Percentiles rank a stretch among this genome's conserved stretches.
Conservation (phyloP, 2,329 filamentous ascomycete genomes). For the Metarhizium humberi region DNA sequence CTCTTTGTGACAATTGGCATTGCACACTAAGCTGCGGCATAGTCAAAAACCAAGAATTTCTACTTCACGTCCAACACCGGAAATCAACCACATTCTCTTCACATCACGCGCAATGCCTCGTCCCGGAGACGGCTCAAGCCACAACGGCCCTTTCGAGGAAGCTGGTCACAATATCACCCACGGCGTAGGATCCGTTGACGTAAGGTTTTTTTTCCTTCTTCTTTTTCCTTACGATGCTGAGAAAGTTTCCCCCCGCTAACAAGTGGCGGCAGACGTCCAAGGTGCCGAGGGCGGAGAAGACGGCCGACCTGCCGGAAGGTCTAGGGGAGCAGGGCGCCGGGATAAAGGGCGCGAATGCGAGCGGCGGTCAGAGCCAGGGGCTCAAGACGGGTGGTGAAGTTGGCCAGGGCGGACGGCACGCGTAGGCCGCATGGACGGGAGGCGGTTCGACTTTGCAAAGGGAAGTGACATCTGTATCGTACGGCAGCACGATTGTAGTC, state of each 20-base stretch:
- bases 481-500: too few relatives aligned
- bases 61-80: too few relatives aligned
- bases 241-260: too few relatives aligned
- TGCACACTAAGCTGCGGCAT: too few relatives aligned
- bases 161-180: slow-evolving; percentile 32
- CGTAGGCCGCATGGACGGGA: background rate
- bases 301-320: slow-evolving; percentile 35
- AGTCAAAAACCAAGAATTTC: too few relatives aligned
- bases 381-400: slow-evolving; percentile 27
- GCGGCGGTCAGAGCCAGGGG: slow-evolving; percentile 35
- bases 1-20: too few relatives aligned
- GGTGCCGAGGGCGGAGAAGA: slow-evolving; percentile 39
- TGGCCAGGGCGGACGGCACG: slow-evolving; percentile 26
- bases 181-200: slow-evolving; percentile 29
- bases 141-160: slow-evolving; percentile 36
- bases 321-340: slow-evolving; percentile 32
- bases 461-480: too few relatives aligned
- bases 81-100: background rate
- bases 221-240: too few relatives aligned
- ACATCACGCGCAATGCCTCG: slow-evolving; percentile 33
- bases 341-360: slow-evolving; percentile 29
- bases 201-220: slow-evolving; percentile 12
- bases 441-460: too few relatives aligned
- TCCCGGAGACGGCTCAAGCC: slow-evolving; percentile 36
- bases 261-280: slow-evolving; percentile 17